These are phyloP conservation scores for Clohesyomyces aquaticus DNA, from an alignment of 495 filamentous ascomycete genomes.

Conservation along the genomic window DNA sequence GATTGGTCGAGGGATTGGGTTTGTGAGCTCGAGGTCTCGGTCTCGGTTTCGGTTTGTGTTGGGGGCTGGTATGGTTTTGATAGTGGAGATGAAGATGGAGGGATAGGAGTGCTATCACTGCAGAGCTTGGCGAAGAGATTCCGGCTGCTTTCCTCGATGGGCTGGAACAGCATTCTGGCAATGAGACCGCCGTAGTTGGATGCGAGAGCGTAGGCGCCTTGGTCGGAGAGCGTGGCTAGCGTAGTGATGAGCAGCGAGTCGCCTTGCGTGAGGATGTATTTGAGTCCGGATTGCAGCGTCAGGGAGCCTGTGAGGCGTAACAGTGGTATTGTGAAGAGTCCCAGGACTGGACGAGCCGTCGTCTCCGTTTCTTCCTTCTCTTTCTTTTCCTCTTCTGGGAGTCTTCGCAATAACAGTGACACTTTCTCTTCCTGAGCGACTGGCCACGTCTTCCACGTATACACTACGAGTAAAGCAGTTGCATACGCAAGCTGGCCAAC, in stretches of 20 bases:
- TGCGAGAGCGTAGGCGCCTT: constrained; percentile 92
- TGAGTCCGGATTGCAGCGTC: constrained; percentile 83
- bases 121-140: constrained; percentile 79
- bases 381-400: too few species aligned
- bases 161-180: constrained; percentile 90
- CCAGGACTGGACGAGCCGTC: too few species aligned
- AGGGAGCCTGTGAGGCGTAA: constrained; percentile 72
- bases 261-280: constrained; percentile 91
- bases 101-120: constrained; percentile 18
- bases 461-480: constrained; percentile 66
- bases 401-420: constrained; percentile 48
- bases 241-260: constrained; percentile 84
- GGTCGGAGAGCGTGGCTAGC: constrained; percentile 73
- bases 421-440: constrained; percentile 37
- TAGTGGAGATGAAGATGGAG: not conserved
- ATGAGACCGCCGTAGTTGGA: constrained; percentile 92
- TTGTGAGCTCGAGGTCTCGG: constrained; percentile 6
- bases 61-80: not conserved
- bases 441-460: constrained; percentile 48
- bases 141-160: constrained; percentile 88
- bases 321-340: constrained; percentile 70
- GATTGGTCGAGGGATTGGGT: constrained; percentile 46
- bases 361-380: too few species aligned
- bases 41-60: not conserved
- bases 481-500: constrained; percentile 83